Evolutionary conservation across 2,329 filamentous ascomycete genomes (phyloP), one percentile per base, ranked within the genome.

Genomic region (Pseudogymnoascus sp.): DNA sequence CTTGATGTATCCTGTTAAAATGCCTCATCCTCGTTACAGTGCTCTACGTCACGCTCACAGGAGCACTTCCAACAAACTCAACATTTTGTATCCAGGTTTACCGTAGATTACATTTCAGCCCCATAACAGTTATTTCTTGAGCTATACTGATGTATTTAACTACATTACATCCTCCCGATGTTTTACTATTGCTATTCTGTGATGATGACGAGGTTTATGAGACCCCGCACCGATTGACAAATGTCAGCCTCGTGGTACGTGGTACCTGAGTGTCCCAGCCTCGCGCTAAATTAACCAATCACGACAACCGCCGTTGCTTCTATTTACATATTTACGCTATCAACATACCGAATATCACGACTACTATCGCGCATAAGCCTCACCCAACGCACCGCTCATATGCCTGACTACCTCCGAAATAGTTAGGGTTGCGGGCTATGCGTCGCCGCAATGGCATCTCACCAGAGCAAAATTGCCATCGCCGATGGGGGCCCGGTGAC

Each of bases 271-370:
- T 6, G 26, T 31, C 26, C 47, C 47, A 56, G 47, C 47, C 47
- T 56, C 10, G 26, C 47, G 26, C 47, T 56, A 56, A 33, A 56
- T 16, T 56, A 56, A 53, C 47, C 47, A 56, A 56, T 33, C 47
- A 33, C 47, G n/a, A 56, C 47, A 33, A 31, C 47, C n/a, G 5
- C n/a, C 5, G 29, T 56, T 56, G 47, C 47, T 56, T 33, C 47
- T 56, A 56, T 56, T 56, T 56, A 56, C 47, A 56, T 56, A 56
- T 56, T 56, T 56, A 56, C 47, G 33, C n/a, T 33, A 33, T 56
- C 29, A 56, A 56, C 47, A 56, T 56, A 56, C 33, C 26, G 6
- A 2, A 50, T 56, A 19, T 19, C 47, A 56, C 26, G 6, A 33
- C 47, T 56, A 33, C 47, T 56, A 4, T 33, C 47, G 26, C 47